Evolutionary conservation across 768 basidiomycete genomes (phyloP).

Genomic region (Russula foetens): DNA sequence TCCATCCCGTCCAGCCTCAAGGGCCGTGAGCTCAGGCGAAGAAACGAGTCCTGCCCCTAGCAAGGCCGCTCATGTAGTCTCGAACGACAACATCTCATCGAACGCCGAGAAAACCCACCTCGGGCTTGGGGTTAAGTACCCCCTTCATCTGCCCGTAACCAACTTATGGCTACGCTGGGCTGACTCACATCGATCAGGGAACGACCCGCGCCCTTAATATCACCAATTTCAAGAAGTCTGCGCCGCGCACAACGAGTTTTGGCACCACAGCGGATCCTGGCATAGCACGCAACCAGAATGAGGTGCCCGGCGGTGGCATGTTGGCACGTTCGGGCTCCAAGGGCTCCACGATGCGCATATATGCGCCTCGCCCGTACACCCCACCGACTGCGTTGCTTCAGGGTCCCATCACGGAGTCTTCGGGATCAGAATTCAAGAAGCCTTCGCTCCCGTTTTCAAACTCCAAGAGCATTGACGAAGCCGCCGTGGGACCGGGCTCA

Average conservation of each 20-base stretch:
- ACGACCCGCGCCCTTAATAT: conserved; percentile 6
- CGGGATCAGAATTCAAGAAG: conserved; percentile 4
- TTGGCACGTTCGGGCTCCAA: background rate
- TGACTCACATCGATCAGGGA: background rate
- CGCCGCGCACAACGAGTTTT: background rate
- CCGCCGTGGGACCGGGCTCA: background rate
- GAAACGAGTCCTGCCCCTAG: background rate
- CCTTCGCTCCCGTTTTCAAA: conserved; percentile 8
- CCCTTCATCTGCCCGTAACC: background rate
- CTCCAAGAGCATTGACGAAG: background rate
- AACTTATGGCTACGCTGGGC: background rate
- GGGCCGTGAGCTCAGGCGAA: background rate
- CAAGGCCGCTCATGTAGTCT: background rate
- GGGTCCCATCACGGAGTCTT: background rate
- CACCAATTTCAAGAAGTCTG: conserved; percentile 3
- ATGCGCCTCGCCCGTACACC: conserved; percentile 13
- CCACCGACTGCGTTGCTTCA: background rate
- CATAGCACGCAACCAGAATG: background rate
- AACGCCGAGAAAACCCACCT: background rate
- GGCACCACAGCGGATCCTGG: background rate
- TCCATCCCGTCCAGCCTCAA: conserved; percentile 12
- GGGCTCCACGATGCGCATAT: conserved; percentile 6
- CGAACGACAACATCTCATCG: background rate
- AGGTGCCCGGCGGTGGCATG: background rate
- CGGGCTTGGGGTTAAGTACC: background rate